phyloP scores from a whole-genome alignment of 2,329 filamentous ascomycete genomes.

The Ascochyta viciae-villosae region DNA sequence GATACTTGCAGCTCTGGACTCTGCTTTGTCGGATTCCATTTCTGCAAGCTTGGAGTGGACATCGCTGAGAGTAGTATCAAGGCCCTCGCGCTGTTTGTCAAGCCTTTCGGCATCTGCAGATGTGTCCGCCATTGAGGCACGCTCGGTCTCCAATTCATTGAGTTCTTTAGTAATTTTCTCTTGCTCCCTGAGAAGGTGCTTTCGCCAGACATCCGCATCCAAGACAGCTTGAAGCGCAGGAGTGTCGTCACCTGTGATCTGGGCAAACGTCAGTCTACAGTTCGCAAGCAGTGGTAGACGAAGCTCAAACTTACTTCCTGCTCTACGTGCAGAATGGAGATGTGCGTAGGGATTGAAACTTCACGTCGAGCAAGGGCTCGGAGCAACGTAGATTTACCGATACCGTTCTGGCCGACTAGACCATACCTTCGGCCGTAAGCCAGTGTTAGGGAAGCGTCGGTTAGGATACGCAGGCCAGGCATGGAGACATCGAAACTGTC shows the following conservation, averaged over 20 bases:
- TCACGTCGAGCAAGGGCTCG: slow-evolving; percentile 92
- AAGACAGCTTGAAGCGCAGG: slow-evolving; percentile 92
- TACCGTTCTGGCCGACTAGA: slow-evolving; percentile 98
- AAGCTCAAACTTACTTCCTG: slow-evolving; percentile 74
- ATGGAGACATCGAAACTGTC: slow-evolving; percentile 96
- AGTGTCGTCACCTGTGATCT: slow-evolving; percentile 95
- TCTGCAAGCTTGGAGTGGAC: slow-evolving; percentile 91
- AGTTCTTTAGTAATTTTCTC: slow-evolving; percentile 82
- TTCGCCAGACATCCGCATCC: slow-evolving; percentile 98
- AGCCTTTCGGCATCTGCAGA: slow-evolving; percentile 85
- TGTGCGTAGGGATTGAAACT: slow-evolving; percentile 92
- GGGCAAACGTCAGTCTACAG: slow-evolving; percentile 14
- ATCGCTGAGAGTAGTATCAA: slow-evolving; percentile 89
- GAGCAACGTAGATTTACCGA: slow-evolving; percentile 84
- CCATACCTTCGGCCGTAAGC: slow-evolving; percentile 94
- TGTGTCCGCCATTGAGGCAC: slow-evolving; percentile 85
- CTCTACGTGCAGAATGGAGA: slow-evolving; percentile 98
- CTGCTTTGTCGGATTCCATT: slow-evolving; percentile 99
- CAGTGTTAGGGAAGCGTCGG: slow-evolving; percentile 87
- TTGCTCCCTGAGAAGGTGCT: slow-evolving; percentile 90
- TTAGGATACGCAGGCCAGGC: slow-evolving; percentile 84
- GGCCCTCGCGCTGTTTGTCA: slow-evolving; percentile 85
- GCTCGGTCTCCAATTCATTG: slow-evolving; percentile 76
- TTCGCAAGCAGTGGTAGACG: not conserved
- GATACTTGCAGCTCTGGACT: slow-evolving; percentile 93